Evolutionary conservation across 805 yeast genomes (phyloP), one percentile per base, ranked within the genome.

Genomic region (Nakazawaea laoshanensis): DNA sequence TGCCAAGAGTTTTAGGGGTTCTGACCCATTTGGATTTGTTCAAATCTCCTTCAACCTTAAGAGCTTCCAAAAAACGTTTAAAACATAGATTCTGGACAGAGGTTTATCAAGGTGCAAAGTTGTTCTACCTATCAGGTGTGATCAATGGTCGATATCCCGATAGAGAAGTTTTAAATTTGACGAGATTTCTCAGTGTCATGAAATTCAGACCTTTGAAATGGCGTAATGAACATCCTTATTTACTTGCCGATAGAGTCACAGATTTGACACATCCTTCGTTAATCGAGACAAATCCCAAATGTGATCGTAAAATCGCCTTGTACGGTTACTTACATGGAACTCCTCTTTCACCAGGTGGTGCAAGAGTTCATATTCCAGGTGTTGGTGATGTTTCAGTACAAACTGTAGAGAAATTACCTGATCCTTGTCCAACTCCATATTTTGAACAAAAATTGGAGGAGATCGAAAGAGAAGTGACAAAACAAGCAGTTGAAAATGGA

Each of bases 71-170:
- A 57, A 92, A 92, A 53, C 71, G 86, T 45, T 71, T 92, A 46
- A 92, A 92, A 59, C 84, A 85, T 51, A 71, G 99, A 50, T 85
- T 92, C 57, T 92, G 99, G 98, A 92, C 98, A 3, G 99, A 92
- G 59, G 97, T 92, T 26, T 92, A 92, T 53, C 94, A 82, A 55
- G 99, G 99, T 47, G 98, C 99, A 17, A 92, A 92, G 55, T 66
- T 92, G 24, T 92, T 92, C 52, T 88, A 89, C 51, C 65, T 92
- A 13, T 83, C 95, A 2, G 98, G 99, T 49, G 96, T 92, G 30
- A 70, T 92, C 33, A 94, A 92, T 50, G 98, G 98, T 26, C 74
- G 99, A 52, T 92, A 92, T 52, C 98, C 98, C 2, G 99, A 92
- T 55, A 70, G 98, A 47, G 99, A 92, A 54, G 83, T 92, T 40